Conservation (phyloP, 305 asterid genomes). For the Solanum hybrid region DNA sequence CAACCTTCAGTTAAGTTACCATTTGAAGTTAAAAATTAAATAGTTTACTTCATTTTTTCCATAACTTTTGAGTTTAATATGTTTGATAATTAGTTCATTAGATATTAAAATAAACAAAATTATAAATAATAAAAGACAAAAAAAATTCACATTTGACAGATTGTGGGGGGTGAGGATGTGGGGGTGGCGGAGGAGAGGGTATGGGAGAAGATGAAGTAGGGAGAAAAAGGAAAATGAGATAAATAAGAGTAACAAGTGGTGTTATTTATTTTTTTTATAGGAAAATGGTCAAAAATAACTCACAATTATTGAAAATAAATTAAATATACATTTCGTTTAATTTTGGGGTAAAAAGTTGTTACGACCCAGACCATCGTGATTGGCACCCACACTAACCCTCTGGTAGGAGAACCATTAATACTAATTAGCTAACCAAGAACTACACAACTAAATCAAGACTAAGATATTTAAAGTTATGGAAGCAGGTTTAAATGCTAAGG, state of each 20-base stretch:
- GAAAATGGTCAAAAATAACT: not conserved
- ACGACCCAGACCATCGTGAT: not conserved
- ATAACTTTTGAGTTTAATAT: not conserved
- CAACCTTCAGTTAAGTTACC: not conserved
- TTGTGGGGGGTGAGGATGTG: not conserved
- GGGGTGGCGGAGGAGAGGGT: not conserved
- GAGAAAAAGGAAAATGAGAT: not conserved
- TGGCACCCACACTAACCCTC: not conserved
- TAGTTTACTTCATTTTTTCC: not conserved
- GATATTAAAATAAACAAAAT: too few relatives aligned
- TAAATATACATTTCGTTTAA: too few relatives aligned
- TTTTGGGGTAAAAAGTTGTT: too few relatives aligned
- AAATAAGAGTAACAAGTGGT: not conserved
- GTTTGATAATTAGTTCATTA: not conserved
- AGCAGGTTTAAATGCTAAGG: too few relatives aligned
- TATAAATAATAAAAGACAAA: too few relatives aligned
- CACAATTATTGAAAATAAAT: too few relatives aligned
- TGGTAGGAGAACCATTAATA: too few relatives aligned
- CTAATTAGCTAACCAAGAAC: too few relatives aligned
- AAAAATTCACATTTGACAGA: not conserved
- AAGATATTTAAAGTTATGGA: too few relatives aligned
- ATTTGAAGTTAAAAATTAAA: not conserved
- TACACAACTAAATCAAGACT: too few relatives aligned
- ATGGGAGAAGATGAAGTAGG: not conserved
- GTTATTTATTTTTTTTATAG: too few relatives aligned